Evolutionary conservation across 257 asterid genomes (phyloP).

Genomic region (Primulina huaijiensis): DNA sequence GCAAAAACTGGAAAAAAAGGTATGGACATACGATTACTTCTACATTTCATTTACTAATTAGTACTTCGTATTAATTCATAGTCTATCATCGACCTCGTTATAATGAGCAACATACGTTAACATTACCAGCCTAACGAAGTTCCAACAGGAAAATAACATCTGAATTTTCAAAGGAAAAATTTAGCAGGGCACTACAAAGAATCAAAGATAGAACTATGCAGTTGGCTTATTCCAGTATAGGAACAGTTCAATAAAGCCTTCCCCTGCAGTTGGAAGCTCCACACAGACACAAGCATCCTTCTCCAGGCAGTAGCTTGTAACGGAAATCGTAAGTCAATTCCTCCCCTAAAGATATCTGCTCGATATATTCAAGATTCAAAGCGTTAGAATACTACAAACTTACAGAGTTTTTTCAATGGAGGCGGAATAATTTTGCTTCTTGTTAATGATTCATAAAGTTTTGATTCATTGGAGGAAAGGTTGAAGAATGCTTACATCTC

Average conservation of each 20-base stretch:
- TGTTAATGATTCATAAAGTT: neutral
- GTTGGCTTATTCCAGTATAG: neutral
- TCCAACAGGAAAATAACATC: conserved; percentile 6
- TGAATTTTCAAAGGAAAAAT: conserved; percentile 16
- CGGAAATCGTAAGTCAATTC: conserved; percentile 77
- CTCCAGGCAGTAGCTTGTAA: conserved; percentile 62
- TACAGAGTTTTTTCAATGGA: neutral
- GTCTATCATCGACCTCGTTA: neutral
- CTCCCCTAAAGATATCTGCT: conserved; percentile 83
- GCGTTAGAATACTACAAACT: neutral
- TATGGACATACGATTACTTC: neutral
- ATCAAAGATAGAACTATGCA: neutral
- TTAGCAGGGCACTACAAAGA: conserved; percentile 15
- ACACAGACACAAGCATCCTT: conserved; percentile 77
- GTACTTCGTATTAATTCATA: neutral
- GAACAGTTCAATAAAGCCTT: conserved; percentile 48
- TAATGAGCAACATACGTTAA: neutral
- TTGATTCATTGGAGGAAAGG: conserved; percentile 4
- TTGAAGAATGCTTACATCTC: conserved; percentile 62
- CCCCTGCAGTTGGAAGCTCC: conserved; percentile 93
- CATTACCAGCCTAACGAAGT: neutral
- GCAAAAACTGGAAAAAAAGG: neutral
- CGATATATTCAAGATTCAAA: conserved; percentile 20
- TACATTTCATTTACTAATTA: neutral
- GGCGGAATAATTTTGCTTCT: conserved; percentile 14